Percentiles rank a stretch among this genome's conserved stretches.
These are phyloP conservation scores for Pythium sukuiense DNA, from an alignment of 352 stramenopile genomes.

Conservation along the genomic window DNA sequence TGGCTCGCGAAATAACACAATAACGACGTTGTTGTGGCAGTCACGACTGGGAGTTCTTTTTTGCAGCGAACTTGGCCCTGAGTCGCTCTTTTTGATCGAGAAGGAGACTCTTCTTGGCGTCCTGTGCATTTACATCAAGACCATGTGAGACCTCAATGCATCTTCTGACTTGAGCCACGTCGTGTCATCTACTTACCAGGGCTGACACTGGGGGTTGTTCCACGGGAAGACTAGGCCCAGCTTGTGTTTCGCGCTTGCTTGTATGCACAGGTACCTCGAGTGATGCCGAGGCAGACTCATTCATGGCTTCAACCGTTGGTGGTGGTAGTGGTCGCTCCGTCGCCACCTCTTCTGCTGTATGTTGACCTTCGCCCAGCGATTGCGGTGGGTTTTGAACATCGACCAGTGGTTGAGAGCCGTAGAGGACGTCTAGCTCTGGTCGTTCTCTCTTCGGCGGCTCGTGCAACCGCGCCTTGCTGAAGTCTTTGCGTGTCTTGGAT, in stretches of 20 bases:
- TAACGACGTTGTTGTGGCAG: neutral
- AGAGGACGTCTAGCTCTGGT: no score
- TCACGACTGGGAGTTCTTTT: slow-evolving; percentile 3
- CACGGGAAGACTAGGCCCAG: neutral
- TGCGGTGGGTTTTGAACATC: no score
- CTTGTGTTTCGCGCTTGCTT: neutral
- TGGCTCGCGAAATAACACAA: neutral
- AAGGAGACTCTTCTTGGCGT: slow-evolving; percentile 55
- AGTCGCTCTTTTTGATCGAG: slow-evolving; percentile 69
- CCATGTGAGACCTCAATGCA: neutral
- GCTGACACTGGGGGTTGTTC: neutral
- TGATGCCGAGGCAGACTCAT: no score
- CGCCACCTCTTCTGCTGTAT: neutral
- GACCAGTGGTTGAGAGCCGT: no score
- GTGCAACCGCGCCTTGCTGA: slow-evolving; percentile 29
- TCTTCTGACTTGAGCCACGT: neutral
- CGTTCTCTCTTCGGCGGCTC: neutral
- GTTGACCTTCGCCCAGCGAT: no score
- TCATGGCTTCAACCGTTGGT: neutral
- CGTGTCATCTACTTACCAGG: neutral
- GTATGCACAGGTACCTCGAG: no score
- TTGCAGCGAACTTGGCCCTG: slow-evolving; percentile 59
- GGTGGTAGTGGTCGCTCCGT: neutral
- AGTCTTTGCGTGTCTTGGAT: slow-evolving; percentile 55
- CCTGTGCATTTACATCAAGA: slow-evolving; percentile 20